Evolutionary conservation across 2,329 filamentous ascomycete species (phyloP).

Genomic region (Colletotrichum theobromicola): DNA sequence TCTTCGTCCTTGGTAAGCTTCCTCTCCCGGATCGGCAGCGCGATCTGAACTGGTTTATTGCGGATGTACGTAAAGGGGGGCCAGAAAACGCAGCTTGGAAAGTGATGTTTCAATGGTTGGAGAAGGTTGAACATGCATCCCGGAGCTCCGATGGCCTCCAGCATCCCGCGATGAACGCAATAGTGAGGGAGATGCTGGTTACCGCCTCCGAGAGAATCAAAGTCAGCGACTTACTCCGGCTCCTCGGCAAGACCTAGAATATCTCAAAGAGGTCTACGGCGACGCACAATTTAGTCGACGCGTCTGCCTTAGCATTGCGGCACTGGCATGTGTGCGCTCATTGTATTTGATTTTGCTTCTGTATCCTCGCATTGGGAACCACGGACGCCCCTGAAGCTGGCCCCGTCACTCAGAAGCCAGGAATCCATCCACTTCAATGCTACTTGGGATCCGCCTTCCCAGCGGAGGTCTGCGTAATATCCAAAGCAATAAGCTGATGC

Average conservation of each 20-base stretch:
- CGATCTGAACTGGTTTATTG: not conserved
- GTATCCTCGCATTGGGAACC: too few relatives aligned
- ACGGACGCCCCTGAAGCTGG: too few relatives aligned
- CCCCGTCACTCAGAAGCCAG: too few relatives aligned
- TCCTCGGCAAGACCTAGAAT: not conserved
- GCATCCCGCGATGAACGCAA: not conserved
- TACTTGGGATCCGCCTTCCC: too few relatives aligned
- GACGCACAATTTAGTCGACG: not conserved
- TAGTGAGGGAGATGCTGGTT: not conserved
- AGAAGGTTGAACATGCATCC: not conserved
- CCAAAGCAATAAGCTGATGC: too few relatives aligned
- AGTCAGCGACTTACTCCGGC: not conserved
- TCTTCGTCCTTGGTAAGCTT: not conserved
- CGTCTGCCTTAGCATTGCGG: too few relatives aligned
- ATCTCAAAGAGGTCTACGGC: not conserved
- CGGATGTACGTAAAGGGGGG: not conserved
- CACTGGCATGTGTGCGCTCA: too few relatives aligned
- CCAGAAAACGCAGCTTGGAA: not conserved
- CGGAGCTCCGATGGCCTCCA: not conserved
- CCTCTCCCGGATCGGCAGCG: not conserved
- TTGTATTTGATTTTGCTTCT: too few relatives aligned
- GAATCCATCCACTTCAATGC: too few relatives aligned
- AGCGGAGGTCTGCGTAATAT: too few relatives aligned
- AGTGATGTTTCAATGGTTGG: not conserved
- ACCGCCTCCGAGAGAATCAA: not conserved